phyloP scores from a whole-genome alignment of 2,329 filamentous ascomycete species.

The Dactylella cylindrospora region DNA sequence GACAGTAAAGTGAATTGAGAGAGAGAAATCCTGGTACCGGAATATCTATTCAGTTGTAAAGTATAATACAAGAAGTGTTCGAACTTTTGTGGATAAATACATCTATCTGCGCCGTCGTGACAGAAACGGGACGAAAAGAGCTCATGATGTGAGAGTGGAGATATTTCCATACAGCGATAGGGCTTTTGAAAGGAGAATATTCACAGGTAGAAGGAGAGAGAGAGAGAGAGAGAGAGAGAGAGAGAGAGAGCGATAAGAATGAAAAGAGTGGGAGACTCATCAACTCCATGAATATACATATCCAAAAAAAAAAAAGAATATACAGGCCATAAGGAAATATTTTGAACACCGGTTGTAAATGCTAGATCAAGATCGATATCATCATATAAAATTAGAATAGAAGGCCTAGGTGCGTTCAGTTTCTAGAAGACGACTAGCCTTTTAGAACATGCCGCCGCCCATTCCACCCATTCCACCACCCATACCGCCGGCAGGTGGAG shows the following conservation, averaged over 20 bases:
- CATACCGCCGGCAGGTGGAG: slow-evolving; percentile 58
- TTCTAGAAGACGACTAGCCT: slow-evolving; percentile 24
- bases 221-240: neutral
- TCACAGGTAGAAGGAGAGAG: slow-evolving; percentile 24
- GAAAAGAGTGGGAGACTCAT: slow-evolving; percentile 6
- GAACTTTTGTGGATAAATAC: slow-evolving; percentile 42
- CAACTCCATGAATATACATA: slow-evolving; percentile 42
- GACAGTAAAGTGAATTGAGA: no score
- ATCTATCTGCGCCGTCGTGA: slow-evolving; percentile 40
- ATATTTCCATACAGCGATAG: slow-evolving; percentile 44
- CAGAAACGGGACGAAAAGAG: slow-evolving; percentile 12
- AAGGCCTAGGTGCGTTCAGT: neutral
- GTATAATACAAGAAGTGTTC: slow-evolving; percentile 41
- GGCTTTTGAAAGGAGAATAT: slow-evolving; percentile 26
- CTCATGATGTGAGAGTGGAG: slow-evolving; percentile 42
- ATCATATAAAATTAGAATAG: neutral
- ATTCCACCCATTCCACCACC: slow-evolving; percentile 62
- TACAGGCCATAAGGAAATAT: slow-evolving; percentile 41
- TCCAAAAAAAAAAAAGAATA: slow-evolving; percentile 38
- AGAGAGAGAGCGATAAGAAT: no score
- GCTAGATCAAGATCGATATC: slow-evolving; percentile 11
- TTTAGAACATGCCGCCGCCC: slow-evolving; percentile 64
- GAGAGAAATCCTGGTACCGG: slow-evolving; percentile 13
- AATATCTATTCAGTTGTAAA: slow-evolving; percentile 33
- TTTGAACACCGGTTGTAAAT: slow-evolving; percentile 25